Conservation (phyloP, 352 stramenopile genomes). For the Phytophthora podocarpi region DNA sequence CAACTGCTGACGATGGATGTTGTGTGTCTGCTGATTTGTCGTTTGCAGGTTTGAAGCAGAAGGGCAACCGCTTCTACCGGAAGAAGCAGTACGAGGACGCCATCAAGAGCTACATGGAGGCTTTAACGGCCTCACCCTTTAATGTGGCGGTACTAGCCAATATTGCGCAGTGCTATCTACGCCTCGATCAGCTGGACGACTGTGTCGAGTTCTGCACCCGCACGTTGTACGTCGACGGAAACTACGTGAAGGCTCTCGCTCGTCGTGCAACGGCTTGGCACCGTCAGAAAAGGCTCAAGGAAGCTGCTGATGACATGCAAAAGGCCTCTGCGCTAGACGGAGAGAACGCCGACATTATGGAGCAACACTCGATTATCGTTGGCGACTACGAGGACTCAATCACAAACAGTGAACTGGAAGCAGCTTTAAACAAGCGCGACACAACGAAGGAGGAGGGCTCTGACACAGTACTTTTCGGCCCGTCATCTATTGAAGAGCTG, state of each 20-base stretch:
- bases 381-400: slow-evolving; percentile 71
- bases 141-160: slow-evolving; percentile 71
- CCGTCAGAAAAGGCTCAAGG: slow-evolving; percentile 46
- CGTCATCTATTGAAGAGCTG: slow-evolving; percentile 45
- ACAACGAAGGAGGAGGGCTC: neutral
- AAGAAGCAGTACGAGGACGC: slow-evolving; percentile 54
- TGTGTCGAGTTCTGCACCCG: slow-evolving; percentile 75
- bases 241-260: slow-evolving; percentile 75
- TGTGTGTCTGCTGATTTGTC: too few species aligned
- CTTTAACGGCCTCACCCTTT: slow-evolving; percentile 59
- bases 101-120: slow-evolving; percentile 75
- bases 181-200: slow-evolving; percentile 54
- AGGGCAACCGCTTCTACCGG: slow-evolving; percentile 72
- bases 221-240: slow-evolving; percentile 58
- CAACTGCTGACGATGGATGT: too few species aligned
- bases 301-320: slow-evolving; percentile 62
- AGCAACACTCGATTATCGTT: slow-evolving; percentile 77
- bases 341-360: slow-evolving; percentile 64
- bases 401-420: slow-evolving; percentile 38
- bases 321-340: slow-evolving; percentile 48
- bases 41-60: slow-evolving; percentile 54
- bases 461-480: neutral
- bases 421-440: slow-evolving; percentile 1
- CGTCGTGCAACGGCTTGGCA: slow-evolving; percentile 62
- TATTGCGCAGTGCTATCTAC: slow-evolving; percentile 67